A percentile compares a stretch with the other conserved stretches of the same genome.
These are phyloP conservation scores for Aureobasidium sp. DNA, from an alignment of 2,329 filamentous ascomycete genomes.

Conservation along the genomic window DNA sequence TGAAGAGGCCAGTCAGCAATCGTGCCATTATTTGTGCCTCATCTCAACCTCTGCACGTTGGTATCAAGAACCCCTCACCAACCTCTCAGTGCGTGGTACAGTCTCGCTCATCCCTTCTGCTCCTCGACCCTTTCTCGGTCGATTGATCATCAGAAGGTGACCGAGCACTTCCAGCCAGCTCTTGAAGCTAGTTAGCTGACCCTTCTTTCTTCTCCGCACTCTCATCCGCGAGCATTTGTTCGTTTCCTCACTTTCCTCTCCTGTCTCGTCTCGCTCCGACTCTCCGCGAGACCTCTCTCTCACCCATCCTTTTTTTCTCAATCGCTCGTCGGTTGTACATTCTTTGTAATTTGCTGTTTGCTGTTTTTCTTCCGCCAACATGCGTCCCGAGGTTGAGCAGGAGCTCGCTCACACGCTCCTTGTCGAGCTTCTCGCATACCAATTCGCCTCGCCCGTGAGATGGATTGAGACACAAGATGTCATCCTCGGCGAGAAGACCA, in stretches of 20 bases:
- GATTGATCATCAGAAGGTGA: constrained; percentile 6
- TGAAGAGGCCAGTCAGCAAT: constrained; percentile 10
- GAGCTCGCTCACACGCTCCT: constrained; percentile 97
- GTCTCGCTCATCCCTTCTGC: neutral
- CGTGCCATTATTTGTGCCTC: constrained; percentile 8
- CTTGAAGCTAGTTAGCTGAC: constrained; percentile 12
- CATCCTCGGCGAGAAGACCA: constrained; percentile 89
- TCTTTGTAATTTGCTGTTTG: constrained; percentile 10
- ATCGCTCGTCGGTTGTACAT: constrained; percentile 5
- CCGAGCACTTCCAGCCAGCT: constrained; percentile 6
- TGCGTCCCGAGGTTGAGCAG: constrained; percentile 98
- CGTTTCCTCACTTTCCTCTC: constrained; percentile 8
- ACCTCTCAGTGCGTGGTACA: constrained; percentile 8
- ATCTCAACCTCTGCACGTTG: constrained; percentile 11
- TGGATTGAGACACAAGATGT: constrained; percentile 99
- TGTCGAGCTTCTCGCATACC: constrained; percentile 96
- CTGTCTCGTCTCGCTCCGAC: constrained; percentile 4
- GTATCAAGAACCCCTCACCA: constrained; percentile 2
- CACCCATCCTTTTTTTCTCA: neutral
- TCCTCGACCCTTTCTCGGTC: constrained; percentile 1
- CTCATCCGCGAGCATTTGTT: neutral
- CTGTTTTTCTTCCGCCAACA: constrained; percentile 38
- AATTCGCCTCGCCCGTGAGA: constrained; percentile 96
- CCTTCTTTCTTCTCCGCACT: constrained; percentile 12
- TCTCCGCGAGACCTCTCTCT: constrained; percentile 1